Evolutionary conservation across 2,329 filamentous ascomycete species (phyloP).

Genomic region (Zelopaecilomyces penicillatus): DNA sequence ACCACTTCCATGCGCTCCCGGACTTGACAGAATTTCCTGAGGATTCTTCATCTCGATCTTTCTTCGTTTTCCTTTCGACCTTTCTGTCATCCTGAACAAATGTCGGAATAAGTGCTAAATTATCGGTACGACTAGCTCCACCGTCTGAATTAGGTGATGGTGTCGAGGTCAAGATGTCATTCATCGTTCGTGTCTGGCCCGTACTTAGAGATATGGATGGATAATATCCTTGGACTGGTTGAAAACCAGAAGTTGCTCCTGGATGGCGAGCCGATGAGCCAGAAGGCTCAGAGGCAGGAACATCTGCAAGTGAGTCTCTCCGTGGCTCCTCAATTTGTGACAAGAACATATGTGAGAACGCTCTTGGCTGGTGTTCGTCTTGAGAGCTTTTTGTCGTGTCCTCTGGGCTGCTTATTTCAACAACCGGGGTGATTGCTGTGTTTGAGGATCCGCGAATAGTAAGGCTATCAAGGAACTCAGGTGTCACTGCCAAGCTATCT

Average conservation of each 20-base stretch:
- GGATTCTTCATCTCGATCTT: constrained; percentile 56
- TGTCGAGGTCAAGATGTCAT: constrained; percentile 28
- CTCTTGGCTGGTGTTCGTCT: constrained; percentile 17
- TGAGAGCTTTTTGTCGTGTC: constrained; percentile 1
- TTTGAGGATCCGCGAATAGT: too few relatives aligned
- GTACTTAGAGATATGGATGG: too few relatives aligned
- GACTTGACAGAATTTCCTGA: constrained; percentile 63
- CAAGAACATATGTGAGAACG: constrained; percentile 47
- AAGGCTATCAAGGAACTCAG: too few relatives aligned
- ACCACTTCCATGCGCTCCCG: constrained; percentile 60
- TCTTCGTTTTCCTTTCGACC: constrained; percentile 65
- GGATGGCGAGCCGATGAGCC: too few relatives aligned
- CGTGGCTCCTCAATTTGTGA: constrained; percentile 30
- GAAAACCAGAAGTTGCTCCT: too few relatives aligned
- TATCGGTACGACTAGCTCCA: constrained; percentile 61
- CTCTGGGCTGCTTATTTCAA: too few relatives aligned
- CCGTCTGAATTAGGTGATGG: constrained; percentile 59
- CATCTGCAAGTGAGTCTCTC: too few relatives aligned
- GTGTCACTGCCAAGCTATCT: constrained; percentile 25
- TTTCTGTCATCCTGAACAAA: constrained; percentile 61
- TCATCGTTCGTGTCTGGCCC: too few relatives aligned
- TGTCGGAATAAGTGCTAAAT: constrained; percentile 72
- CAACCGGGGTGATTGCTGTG: too few relatives aligned
- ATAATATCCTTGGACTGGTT: too few relatives aligned
- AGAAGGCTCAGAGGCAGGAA: too few relatives aligned